These are phyloP conservation scores for Kuraishia piskuri DNA, from an alignment of 805 yeast species.

Conservation along the genomic window DNA sequence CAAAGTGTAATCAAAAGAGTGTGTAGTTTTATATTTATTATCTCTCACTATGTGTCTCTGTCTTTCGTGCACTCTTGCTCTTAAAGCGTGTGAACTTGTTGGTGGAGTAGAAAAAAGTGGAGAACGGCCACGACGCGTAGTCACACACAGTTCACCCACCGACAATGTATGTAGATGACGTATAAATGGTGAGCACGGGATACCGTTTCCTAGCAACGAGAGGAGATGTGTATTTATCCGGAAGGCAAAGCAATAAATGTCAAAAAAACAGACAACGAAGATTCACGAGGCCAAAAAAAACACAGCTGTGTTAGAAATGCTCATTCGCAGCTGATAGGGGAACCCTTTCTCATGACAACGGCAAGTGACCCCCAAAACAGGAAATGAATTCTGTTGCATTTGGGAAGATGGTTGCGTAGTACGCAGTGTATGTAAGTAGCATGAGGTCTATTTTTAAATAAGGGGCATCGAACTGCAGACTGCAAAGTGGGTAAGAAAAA, in stretches of 20 bases:
- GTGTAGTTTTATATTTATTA: not conserved
- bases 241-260: not conserved
- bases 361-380: not conserved
- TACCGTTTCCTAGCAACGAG: not conserved
- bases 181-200: not conserved
- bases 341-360: not conserved
- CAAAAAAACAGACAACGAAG: not conserved
- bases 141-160: not conserved
- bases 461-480: not conserved
- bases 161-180: not conserved
- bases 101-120: not conserved
- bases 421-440: too few species aligned
- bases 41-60: not conserved
- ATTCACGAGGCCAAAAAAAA: too few species aligned
- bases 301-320: not conserved
- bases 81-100: too few species aligned
- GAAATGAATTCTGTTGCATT: not conserved
- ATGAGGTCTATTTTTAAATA: not conserved
- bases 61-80: too few species aligned
- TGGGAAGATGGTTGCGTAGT: not conserved
- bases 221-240: not conserved
- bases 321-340: not conserved
- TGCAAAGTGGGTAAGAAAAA: not conserved
- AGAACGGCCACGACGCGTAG: not conserved
- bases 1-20: too few species aligned